Base-by-base conservation (phyloP, 1,284 basidiomycete genomes). In the Ceratobasidium sp. region DNA sequence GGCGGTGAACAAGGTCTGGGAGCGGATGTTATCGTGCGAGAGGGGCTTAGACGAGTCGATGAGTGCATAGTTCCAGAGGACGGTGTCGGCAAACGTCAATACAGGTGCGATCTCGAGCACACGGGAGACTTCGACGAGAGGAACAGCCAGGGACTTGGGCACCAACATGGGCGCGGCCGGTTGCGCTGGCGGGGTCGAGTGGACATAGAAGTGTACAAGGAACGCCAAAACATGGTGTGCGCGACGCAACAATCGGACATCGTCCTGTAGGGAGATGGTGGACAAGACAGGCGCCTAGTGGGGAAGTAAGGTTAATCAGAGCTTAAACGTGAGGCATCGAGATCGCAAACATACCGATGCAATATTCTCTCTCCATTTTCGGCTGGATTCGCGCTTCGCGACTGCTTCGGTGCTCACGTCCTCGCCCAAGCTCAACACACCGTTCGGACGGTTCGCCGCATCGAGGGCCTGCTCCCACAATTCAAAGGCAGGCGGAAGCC, bases 31-130 rank as follows among this genome's bases (percentile, higher is more conserved):
- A 79, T 81, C 32, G 77, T 78, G 50, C 80, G 76, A 49, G 78
- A 80, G 28, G 63, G 76, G 57, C 76, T 75, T 59, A 80, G 82
- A 32, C 77, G 80, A 76, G 54, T 73, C 66, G 18, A 81, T 77
- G 41, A 79, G 78, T 46, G 80, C 73, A 81, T 82, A 86, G 76
- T 87, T 87, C 83, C 85, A 88, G 7, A 88, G 81, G 16, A 88
- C 87, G 0, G 87, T 87, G 75, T 86, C 86, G 70, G 86, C 85
- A 75, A 87, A 88, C 7, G 86, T 88, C 55, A 88, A 80, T 73
- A 88, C 81, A 0, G 87, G 86, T 0, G 87, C 87, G 30, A 88
- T 79, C 69, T 85, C 86, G 59, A 88, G 83, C 35, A 83, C 79
- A 4, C 82, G 80, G 2, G 84, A 86, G 46, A 85, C 81, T 32